Conservation (phyloP, 768 basidiomycete species). For the Mrakia frigida region DNA sequence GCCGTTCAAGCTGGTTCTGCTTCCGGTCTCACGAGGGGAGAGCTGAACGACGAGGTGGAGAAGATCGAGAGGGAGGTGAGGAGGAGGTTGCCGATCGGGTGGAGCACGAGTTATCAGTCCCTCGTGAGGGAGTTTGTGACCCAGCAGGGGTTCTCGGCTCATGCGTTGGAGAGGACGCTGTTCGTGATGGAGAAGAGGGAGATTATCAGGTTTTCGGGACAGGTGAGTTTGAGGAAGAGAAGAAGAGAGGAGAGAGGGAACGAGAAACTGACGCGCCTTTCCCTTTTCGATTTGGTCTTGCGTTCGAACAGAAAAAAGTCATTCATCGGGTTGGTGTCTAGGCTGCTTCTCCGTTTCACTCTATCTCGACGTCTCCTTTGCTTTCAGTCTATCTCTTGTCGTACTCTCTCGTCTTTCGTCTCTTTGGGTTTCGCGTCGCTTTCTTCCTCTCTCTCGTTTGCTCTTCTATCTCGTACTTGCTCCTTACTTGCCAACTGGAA, state of each 20-base stretch:
- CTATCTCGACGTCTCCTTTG: not conserved
- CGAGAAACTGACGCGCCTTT: not conserved
- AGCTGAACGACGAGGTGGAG: slow-evolving; percentile 87
- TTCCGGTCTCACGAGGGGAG: slow-evolving; percentile 84
- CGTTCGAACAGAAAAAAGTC: slow-evolving; percentile 52
- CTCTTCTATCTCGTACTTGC: too few relatives aligned
- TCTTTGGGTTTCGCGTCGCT: too few relatives aligned
- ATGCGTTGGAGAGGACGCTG: slow-evolving; percentile 84
- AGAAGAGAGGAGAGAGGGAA: not conserved
- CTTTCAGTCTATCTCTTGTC: too few relatives aligned
- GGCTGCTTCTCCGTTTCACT: not conserved
- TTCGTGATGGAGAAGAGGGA: slow-evolving; percentile 93
- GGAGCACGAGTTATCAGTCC: slow-evolving; percentile 94
- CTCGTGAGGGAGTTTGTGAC: slow-evolving; percentile 88
- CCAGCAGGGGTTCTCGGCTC: slow-evolving; percentile 76
- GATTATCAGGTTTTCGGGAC: slow-evolving; percentile 80
- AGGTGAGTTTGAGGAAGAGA: slow-evolving; percentile 43
- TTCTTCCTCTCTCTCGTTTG: too few relatives aligned
- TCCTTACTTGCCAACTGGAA: too few relatives aligned
- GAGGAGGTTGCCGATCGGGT: slow-evolving; percentile 57
- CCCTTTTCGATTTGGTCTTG: not conserved
- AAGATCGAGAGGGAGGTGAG: slow-evolving; percentile 53
- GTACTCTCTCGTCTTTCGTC: too few relatives aligned
- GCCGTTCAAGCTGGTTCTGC: slow-evolving; percentile 90
- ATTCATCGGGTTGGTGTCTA: slow-evolving; percentile 48